phyloP scores from a whole-genome alignment of 495 filamentous ascomycete genomes.

The Glonium stellatum region DNA sequence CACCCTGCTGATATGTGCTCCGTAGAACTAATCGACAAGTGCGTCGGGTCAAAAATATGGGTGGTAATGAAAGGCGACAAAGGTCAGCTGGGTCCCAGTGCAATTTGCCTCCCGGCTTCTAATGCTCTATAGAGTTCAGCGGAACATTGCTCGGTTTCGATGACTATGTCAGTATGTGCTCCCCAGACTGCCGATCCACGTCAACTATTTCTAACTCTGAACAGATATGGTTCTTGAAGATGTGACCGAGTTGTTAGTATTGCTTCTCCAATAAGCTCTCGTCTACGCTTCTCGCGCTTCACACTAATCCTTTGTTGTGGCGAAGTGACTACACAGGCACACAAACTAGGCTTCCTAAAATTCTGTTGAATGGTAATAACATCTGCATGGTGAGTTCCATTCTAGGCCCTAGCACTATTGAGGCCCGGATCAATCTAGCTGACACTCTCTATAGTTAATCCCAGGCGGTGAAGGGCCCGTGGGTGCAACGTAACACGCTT shows the following conservation, averaged over 20 bases:
- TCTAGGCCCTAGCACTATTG: neutral
- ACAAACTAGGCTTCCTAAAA: constrained; percentile 82
- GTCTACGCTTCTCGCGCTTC: neutral
- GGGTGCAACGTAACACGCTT: too few relatives aligned
- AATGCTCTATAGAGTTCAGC: constrained; percentile 68
- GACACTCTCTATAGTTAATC: constrained; percentile 56
- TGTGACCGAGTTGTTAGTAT: constrained; percentile 87
- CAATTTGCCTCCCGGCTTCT: constrained; percentile 1
- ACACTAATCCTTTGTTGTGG: neutral
- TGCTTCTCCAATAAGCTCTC: neutral
- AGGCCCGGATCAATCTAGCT: neutral
- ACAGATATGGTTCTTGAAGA: constrained; percentile 97
- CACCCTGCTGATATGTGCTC: constrained; percentile 1
- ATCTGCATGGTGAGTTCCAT: constrained; percentile 78
- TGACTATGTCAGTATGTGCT: constrained; percentile 94
- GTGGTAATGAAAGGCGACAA: constrained; percentile 99
- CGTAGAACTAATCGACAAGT: constrained; percentile 94
- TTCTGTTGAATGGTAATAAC: constrained; percentile 96
- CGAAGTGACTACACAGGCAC: constrained; percentile 82
- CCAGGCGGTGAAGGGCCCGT: constrained; percentile 52
- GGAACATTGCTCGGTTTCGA: constrained; percentile 93
- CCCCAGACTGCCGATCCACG: neutral
- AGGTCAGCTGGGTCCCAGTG: constrained; percentile 41
- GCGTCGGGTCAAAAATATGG: constrained; percentile 95
- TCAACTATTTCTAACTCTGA: neutral